Evolutionary conservation across 208 protist genomes (phyloP), one percentile per base, ranked within the genome.

Genomic region (Leishmania arabica): DNA sequence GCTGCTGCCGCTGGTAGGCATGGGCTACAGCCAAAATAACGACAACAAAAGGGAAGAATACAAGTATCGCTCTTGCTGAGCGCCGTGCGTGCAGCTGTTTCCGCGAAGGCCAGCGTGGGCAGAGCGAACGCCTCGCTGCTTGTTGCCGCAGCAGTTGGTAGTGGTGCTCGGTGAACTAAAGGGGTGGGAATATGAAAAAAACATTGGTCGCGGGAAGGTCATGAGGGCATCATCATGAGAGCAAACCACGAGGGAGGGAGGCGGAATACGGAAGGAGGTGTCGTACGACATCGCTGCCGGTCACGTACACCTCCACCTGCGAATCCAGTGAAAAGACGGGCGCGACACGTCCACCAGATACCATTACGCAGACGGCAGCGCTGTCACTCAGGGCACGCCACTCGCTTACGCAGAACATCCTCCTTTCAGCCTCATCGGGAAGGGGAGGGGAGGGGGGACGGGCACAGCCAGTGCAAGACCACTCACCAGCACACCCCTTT

Each of bases 1-100:
- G 34, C 24, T 77, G 68, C 58, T 76, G 73, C 76, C 70, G n/a
- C 37, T 83, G 60, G 31, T 3, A 19, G 62, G 13, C 62, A 68
- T 68, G 62, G 4, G 49, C 53, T 47, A 31, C 7, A 47, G 27
- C 31, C 62, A 42, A 68, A 31, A 17, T 11, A 21, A 42, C 40
- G 31, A 68, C 9, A 40, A 40, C 40, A 68, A 27, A 40, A 31
- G 9, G 27, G 9, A 31, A 17, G 62, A 68, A 31, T 17, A 19
- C 11, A 15, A 40, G 62, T 40, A 37, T 8, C 4, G 62, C 62
- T 4, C 62, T 68, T 40, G 62, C 3, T 68, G 62, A 68, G 62
- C 27, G 15, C 62, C 31, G 31, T 68, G 27, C 27, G 7, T 40
- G 62, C 31, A 40, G 31, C 31, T 68, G 4, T 40, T 13, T 68